Percentiles rank a stretch among this genome's conserved stretches.
Evolutionary conservation across 495 filamentous ascomycete genomes (phyloP).

Genomic region (Podospora pseudopauciseta): DNA sequence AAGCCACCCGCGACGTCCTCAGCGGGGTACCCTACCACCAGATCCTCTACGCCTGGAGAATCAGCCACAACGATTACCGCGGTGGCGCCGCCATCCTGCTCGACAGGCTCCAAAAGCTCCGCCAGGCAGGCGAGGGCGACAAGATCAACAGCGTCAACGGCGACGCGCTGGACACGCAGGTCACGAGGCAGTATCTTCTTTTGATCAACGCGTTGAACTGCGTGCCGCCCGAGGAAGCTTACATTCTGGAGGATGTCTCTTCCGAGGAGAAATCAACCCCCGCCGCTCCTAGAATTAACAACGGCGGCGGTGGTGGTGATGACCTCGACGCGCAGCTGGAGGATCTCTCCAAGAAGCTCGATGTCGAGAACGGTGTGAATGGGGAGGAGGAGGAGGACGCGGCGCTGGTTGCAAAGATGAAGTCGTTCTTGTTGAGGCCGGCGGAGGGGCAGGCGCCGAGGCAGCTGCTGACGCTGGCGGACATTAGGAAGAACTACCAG

Average conservation of each 20-base stretch:
- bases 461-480: conserved; percentile 73
- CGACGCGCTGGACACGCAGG: conserved; percentile 53
- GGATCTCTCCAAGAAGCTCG: conserved; percentile 24
- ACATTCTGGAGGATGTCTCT: conserved; percentile 50
- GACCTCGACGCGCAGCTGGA: conserved; percentile 27
- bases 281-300: neutral
- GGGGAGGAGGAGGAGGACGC: conserved; percentile 32
- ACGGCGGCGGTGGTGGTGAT: conserved; percentile 24
- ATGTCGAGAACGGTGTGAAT: conserved; percentile 8
- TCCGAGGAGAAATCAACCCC: conserved; percentile 8
- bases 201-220: conserved; percentile 86
- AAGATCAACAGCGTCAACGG: conserved; percentile 44
- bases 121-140: conserved; percentile 46
- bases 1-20: conserved; percentile 53
- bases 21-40: conserved; percentile 66
- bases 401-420: conserved; percentile 26
- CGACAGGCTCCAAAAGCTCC: conserved; percentile 54
- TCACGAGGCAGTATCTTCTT: conserved; percentile 67
- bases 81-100: conserved; percentile 78
- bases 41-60: conserved; percentile 84
- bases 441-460: conserved; percentile 35
- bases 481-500: conserved; percentile 81
- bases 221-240: conserved; percentile 77
- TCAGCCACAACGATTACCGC: conserved; percentile 77
- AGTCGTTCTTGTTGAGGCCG: conserved; percentile 14